Percentiles rank a stretch among this genome's conserved stretches.
phyloP scores from a whole-genome alignment of 164 flowering plant genomes.

The Paratinospora sagittata region DNA sequence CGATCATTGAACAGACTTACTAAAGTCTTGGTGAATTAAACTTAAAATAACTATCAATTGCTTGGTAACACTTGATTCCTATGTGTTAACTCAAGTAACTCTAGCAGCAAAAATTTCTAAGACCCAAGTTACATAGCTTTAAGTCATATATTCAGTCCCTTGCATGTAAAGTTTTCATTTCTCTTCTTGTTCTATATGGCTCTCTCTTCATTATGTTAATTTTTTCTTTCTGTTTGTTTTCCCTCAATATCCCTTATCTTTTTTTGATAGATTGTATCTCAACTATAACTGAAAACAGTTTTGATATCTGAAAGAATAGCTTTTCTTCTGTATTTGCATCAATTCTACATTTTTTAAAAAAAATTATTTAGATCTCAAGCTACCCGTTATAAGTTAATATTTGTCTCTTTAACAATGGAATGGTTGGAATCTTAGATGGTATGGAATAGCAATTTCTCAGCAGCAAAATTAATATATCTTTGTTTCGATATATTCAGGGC shows the following conservation, averaged over 20 bases:
- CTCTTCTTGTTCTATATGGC: too few species aligned
- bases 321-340: background rate
- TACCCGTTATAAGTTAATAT: background rate
- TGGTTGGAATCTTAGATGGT: background rate
- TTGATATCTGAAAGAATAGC: background rate
- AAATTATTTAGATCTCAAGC: background rate
- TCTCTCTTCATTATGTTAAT: too few species aligned
- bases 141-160: too few species aligned
- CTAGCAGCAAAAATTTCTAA: too few species aligned
- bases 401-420: too few species aligned
- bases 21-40: background rate
- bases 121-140: too few species aligned
- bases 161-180: too few species aligned
- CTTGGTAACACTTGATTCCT: too few species aligned
- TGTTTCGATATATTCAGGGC: constrained; percentile 34
- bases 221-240: too few species aligned
- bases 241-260: background rate
- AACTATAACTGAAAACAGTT: background rate
- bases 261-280: background rate
- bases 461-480: background rate
- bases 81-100: too few species aligned
- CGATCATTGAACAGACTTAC: background rate
- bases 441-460: background rate
- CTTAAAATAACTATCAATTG: too few species aligned
- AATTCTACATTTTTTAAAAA: background rate